These are phyloP conservation scores for Rhizophagus prolifer DNA, from an alignment of 192 early-diverging fungal genomes.

Conservation along the genomic window DNA sequence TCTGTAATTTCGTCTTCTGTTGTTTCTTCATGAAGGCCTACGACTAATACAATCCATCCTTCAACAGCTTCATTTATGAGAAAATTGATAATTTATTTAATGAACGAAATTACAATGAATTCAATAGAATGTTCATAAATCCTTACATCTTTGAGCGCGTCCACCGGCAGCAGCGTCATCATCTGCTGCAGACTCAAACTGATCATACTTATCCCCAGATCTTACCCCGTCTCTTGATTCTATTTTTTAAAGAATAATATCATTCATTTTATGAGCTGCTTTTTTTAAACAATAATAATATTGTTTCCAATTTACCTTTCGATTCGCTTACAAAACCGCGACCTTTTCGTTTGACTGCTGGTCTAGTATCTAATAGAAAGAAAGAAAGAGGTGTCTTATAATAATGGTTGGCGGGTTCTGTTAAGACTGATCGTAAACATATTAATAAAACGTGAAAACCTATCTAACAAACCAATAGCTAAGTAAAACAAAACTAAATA, in stretches of 20 bases:
- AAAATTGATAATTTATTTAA: background rate
- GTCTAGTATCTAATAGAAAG: constrained; percentile 38
- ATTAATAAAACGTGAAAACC: too few relatives aligned
- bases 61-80: constrained; percentile 60
- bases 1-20: constrained; percentile 89
- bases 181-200: constrained; percentile 27
- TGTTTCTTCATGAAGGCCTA: constrained; percentile 92
- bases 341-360: constrained; percentile 43
- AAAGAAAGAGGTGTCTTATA: too few relatives aligned
- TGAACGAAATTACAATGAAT: background rate
- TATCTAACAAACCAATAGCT: too few relatives aligned
- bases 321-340: constrained; percentile 45
- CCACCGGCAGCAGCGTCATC: constrained; percentile 25
- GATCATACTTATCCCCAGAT: constrained; percentile 27
- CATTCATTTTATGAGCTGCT: too few relatives aligned
- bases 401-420: background rate
- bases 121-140: constrained; percentile 1
- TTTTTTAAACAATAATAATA: background rate
- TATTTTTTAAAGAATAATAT: background rate
- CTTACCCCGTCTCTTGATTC: constrained; percentile 25
- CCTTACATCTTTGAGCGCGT: constrained; percentile 19
- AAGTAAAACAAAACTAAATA: background rate
- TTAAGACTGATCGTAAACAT: background rate
- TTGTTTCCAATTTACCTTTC: constrained; percentile 6
- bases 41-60: constrained; percentile 95